Base-by-base conservation (phyloP, 1,284 basidiomycete species). In the Malassezia slooffiae region DNA sequence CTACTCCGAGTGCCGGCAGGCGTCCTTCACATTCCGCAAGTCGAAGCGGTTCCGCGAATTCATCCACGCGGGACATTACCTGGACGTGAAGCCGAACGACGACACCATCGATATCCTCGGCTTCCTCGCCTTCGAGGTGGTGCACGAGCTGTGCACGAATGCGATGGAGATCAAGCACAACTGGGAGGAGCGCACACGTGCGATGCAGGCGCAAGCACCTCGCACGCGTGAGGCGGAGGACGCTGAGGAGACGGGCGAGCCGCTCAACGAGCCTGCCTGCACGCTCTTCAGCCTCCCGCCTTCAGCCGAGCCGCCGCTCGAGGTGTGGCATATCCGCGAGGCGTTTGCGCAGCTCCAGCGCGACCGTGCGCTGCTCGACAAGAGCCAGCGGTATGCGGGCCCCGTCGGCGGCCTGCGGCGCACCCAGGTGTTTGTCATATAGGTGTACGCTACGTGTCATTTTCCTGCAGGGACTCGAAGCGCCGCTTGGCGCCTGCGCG, bases 31-130 rank as follows among this genome's bases (percentile, higher is more conserved):
- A 0, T 95, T 91, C 70, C 80, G 88, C 31, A 19, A 63, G 88
- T 87, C 81, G 9, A 93, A 93, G 70, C 84, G 87, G 2, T 97
- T 96, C 72, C 79, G 87, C 30, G 91, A 96, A 59, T 96, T 93
- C 65, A 78, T 97, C 56, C 88, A 89, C 67, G 79, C 93, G n/a
- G 80, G 84, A 5, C 70, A 81, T 0, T 82, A 88, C 53, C 78
- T 96, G 41, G 90, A 96, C 66, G 77, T 90, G 50, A 83, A 85
- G 70, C 81, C 85, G 5, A 86, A 85, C 70, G 91, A 96, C 70
- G 91, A 96, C 69, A 91, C 90, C 3, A 77, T 93, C 58, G 90
- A 96, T 65, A 90, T 95, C 47, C 83, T 96, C 51, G 91, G 91
- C 13, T 96, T 96, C 72, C 77, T 96, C 22, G 84, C 88, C 0